phyloP scores from a whole-genome alignment of 129 eudicot genomes.

The Saposhnikovia divaricata region DNA sequence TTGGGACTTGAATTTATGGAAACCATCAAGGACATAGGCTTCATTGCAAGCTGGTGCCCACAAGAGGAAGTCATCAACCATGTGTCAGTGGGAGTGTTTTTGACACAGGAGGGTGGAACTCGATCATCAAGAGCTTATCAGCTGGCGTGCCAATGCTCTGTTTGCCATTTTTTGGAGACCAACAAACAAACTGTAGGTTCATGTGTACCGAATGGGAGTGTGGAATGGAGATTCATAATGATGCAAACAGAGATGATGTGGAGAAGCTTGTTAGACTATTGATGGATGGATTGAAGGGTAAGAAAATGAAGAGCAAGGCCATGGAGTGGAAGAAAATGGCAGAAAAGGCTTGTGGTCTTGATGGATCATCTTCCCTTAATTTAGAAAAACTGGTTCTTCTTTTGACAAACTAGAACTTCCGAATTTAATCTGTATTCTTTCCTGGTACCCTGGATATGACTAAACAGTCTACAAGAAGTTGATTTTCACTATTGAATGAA shows the following conservation, averaged over 20 bases:
- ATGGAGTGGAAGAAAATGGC: neutral
- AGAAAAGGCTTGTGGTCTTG: neutral
- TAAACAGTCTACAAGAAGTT: too few species aligned
- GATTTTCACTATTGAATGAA: too few species aligned
- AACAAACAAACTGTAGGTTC: neutral
- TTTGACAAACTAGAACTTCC: neutral
- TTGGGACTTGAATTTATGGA: neutral
- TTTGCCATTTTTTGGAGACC: neutral
- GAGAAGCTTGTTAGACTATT: neutral
- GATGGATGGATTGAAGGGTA: neutral
- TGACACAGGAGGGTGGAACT: conserved; percentile 1
- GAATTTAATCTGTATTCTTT: too few species aligned
- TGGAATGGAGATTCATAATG: neutral
- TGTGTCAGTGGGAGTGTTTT: neutral
- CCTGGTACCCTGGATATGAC: too few species aligned
- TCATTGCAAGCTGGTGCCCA: neutral
- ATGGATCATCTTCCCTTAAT: neutral
- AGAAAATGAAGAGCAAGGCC: neutral
- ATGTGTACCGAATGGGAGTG: neutral
- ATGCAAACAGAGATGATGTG: neutral
- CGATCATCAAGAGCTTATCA: neutral
- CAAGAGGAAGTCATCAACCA: neutral
- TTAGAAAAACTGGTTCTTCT: neutral
- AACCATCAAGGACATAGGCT: neutral
- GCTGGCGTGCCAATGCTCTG: neutral